These are phyloP conservation scores for Colletotrichum falcatum DNA, from an alignment of 2,329 filamentous ascomycete genomes.

Conservation along the genomic window DNA sequence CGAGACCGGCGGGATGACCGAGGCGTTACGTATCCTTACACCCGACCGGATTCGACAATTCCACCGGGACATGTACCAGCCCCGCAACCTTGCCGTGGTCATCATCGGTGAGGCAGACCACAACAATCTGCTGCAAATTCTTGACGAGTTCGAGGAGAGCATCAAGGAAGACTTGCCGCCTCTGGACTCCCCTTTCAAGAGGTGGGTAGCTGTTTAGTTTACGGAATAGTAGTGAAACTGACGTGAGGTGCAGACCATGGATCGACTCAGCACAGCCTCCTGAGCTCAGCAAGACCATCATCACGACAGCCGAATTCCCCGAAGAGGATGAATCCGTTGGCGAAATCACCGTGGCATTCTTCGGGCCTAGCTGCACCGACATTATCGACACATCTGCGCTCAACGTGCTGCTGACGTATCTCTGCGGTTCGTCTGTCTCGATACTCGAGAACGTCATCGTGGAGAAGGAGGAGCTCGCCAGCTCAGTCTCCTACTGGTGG, in stretches of 20 bases:
- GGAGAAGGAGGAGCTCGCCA: conserved; percentile 92
- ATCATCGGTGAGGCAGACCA: conserved; percentile 95
- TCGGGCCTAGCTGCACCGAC: conserved; percentile 86
- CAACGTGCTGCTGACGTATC: conserved; percentile 84
- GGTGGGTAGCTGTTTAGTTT: conserved; percentile 52
- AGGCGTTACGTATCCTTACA: conserved; percentile 86
- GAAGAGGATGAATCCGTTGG: conserved; percentile 96
- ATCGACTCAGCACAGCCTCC: conserved; percentile 86
- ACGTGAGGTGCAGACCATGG: conserved; percentile 72
- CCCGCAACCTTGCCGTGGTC: conserved; percentile 91
- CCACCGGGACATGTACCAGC: conserved; percentile 97
- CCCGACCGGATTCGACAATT: conserved; percentile 94
- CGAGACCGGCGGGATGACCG: conserved; percentile 98
- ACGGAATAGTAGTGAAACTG: neutral
- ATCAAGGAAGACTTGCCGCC: conserved; percentile 86
- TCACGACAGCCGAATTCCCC: conserved; percentile 89
- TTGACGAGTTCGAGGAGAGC: conserved; percentile 89
- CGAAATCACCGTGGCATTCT: conserved; percentile 86
- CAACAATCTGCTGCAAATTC: conserved; percentile 79
- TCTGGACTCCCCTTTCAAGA: conserved; percentile 79
- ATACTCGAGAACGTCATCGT: conserved; percentile 92
- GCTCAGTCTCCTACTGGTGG: conserved; percentile 82
- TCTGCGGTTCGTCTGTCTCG: conserved; percentile 93
- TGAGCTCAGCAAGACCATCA: conserved; percentile 74
- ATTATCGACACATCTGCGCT: conserved; percentile 76